Percentiles rank a stretch among this genome's conserved stretches.
Evolutionary conservation across 257 asterid genomes (phyloP).

Genomic region (Rubia yunnanensis): DNA sequence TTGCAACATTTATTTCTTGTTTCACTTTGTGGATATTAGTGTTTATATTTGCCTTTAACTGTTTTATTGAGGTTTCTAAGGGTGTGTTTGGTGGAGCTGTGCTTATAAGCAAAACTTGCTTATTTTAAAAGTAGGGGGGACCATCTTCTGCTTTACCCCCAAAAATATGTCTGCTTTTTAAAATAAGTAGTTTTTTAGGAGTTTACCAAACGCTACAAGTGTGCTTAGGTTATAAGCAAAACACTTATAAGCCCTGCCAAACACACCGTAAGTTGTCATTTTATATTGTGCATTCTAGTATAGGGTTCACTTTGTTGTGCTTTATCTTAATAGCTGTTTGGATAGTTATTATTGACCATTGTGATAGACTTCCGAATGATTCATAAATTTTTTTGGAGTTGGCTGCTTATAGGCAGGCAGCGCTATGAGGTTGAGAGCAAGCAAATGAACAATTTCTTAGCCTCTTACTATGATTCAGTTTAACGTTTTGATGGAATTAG

Average conservation of each 20-base stretch:
- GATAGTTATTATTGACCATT: neutral
- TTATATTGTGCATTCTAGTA: neutral
- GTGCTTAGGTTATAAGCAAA: no score
- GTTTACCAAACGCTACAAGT: no score
- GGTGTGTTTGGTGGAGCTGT: no score
- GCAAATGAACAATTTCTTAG: neutral
- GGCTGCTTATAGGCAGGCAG: neutral
- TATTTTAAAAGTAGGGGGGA: no score
- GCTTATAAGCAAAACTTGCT: no score
- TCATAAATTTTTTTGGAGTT: no score
- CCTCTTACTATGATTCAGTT: neutral
- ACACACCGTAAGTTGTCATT: neutral
- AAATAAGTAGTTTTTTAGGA: no score
- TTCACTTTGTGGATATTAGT: neutral
- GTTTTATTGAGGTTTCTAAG: neutral
- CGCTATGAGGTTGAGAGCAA: slow-evolving; percentile 2
- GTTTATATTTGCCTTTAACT: no score
- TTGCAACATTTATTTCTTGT: neutral
- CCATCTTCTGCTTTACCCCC: no score
- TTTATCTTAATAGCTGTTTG: neutral
- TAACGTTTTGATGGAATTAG: neutral
- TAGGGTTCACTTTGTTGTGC: neutral
- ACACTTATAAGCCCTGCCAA: no score
- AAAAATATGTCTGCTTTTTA: no score
- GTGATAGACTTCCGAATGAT: neutral